Evolutionary conservation across 1,284 basidiomycete species (phyloP).

Genomic region (Phaffia rhodozyma): DNA sequence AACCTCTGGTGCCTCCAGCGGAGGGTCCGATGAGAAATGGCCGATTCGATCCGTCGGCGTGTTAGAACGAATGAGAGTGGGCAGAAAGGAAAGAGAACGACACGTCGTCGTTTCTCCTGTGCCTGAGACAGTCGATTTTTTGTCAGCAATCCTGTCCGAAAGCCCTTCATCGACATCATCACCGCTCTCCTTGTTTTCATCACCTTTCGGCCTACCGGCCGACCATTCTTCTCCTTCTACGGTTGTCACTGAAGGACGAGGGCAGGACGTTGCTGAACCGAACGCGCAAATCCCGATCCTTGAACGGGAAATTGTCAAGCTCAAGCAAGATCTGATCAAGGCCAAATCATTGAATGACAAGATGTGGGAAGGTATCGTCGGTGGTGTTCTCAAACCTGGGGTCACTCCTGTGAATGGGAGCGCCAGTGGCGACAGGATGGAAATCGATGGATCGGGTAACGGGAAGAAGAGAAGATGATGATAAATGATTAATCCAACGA

Average conservation of each 20-base stretch:
- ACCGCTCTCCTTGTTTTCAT: background rate
- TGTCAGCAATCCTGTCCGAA: background rate
- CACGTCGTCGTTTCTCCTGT: conserved; percentile 23
- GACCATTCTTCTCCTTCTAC: background rate
- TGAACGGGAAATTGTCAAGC: conserved; percentile 52
- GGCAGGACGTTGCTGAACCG: background rate
- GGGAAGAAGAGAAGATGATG: too few species aligned
- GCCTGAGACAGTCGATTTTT: background rate
- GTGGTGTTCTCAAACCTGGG: conserved; percentile 1
- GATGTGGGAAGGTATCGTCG: conserved; percentile 67
- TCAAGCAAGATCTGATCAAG: conserved; percentile 57
- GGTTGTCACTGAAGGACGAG: conserved; percentile 8
- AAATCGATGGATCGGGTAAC: too few species aligned
- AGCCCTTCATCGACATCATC: background rate
- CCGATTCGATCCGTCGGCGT: conserved; percentile 32
- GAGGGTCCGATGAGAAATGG: conserved; percentile 22
- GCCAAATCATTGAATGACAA: conserved; percentile 75
- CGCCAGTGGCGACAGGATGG: too few species aligned
- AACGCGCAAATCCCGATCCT: conserved; percentile 44
- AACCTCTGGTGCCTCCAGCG: conserved; percentile 30
- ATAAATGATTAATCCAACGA: too few species aligned
- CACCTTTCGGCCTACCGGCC: background rate
- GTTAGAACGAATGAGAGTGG: conserved; percentile 33
- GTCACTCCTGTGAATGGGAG: background rate
- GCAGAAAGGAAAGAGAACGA: conserved; percentile 24